Conservation (phyloP, 495 filamentous ascomycete genomes). For the Aspergillus nidulans region DNA sequence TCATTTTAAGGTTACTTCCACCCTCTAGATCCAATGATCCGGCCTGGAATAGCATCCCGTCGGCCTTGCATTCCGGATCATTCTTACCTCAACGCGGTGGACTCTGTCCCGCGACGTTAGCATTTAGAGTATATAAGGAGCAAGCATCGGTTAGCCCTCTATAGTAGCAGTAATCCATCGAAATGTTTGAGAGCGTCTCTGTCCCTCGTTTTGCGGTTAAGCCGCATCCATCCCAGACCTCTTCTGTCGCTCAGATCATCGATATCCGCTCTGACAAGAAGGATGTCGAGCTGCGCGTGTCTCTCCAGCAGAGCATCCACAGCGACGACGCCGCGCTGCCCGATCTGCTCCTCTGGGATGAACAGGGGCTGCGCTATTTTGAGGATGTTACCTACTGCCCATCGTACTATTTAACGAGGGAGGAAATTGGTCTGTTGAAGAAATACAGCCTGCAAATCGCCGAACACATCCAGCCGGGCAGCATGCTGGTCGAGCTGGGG, state of each 20-base stretch:
- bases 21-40: background rate
- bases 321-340: conserved; percentile 5
- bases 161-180: background rate
- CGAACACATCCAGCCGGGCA: conserved; percentile 54
- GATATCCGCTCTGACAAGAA: conserved; percentile 10
- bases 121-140: background rate
- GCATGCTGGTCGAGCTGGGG: conserved; percentile 70
- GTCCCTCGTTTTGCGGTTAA: background rate
- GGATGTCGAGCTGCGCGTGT: conserved; percentile 2
- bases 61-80: background rate
- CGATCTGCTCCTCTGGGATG: conserved; percentile 50
- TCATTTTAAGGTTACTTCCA: background rate
- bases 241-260: conserved; percentile 1
- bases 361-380: conserved; percentile 68
- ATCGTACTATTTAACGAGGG: conserved; percentile 76
- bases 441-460: conserved; percentile 58
- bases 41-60: background rate
- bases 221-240: background rate
- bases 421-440: conserved; percentile 67
- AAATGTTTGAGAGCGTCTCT: background rate
- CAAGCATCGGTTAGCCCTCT: background rate
- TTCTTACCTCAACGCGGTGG: background rate
- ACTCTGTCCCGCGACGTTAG: background rate
- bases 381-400: conserved; percentile 73
- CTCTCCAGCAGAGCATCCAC: conserved; percentile 4